Conservation (phyloP, 2,329 filamentous ascomycete species). For the Magnaporthiopsis incrustans region DNA sequence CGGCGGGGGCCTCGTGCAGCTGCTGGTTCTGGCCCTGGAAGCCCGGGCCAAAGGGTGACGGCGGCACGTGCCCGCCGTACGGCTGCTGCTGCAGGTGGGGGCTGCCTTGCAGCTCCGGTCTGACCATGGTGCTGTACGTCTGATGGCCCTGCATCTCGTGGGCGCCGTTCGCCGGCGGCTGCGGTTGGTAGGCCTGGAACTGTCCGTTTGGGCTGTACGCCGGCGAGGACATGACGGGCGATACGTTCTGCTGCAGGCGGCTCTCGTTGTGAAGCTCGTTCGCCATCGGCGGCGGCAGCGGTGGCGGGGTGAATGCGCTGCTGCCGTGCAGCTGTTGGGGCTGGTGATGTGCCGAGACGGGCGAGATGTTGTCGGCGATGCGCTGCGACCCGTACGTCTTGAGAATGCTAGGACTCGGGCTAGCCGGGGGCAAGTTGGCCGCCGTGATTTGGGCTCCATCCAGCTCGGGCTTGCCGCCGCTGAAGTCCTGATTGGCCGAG, state of each 20-base stretch:
- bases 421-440: slow-evolving; percentile 17
- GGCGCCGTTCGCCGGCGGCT: background rate
- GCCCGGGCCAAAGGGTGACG: background rate
- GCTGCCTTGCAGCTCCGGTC: slow-evolving; percentile 2
- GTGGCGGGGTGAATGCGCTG: slow-evolving; percentile 15
- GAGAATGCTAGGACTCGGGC: slow-evolving; percentile 21
- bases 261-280: slow-evolving; percentile 1
- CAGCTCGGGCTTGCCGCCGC: slow-evolving; percentile 24
- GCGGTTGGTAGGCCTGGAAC: slow-evolving; percentile 10
- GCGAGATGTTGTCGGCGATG: slow-evolving; percentile 17
- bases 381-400: slow-evolving; percentile 15
- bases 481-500: slow-evolving; percentile 13
- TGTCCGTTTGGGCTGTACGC: slow-evolving; percentile 13
- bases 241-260: background rate
- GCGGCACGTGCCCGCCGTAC: background rate
- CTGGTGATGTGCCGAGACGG: slow-evolving; percentile 17
- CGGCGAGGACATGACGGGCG: slow-evolving; percentile 7
- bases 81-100: background rate
- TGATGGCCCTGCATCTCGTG: slow-evolving; percentile 4
- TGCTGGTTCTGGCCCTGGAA: slow-evolving; percentile 1
- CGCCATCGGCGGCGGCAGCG: slow-evolving; percentile 15
- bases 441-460: slow-evolving; percentile 13
- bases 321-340: slow-evolving; percentile 8
- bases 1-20: background rate
- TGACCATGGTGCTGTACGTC: slow-evolving; percentile 1